Evolutionary conservation across 2,329 filamentous ascomycete genomes (phyloP), one percentile per base, ranked within the genome.

Genomic region (Davidsoniella neocaledoniae): DNA sequence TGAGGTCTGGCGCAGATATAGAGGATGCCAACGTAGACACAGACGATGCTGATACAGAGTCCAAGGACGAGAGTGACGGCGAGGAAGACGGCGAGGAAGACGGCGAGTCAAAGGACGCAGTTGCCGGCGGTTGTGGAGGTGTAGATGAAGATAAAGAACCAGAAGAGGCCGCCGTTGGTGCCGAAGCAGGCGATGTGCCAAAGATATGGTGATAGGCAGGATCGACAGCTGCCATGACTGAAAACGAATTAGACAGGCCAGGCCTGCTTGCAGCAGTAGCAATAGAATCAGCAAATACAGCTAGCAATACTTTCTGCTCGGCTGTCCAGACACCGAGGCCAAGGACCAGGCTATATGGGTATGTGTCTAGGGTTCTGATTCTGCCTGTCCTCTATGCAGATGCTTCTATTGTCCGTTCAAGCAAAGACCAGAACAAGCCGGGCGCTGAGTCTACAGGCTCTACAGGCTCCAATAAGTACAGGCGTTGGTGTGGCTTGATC

Each of bases 151-250:
- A 17, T 38, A 33, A 40, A 21, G 40, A 39, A 37, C n/a, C 4
- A 16, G 37, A 42, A 17, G 43, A 46, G 41, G 36, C 40, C 5
- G 44, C 21, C 17, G 36, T 36, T 21, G 44, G 16, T 17, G n/a
- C 16, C 26, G 26, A 16, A 29, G 33, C 41, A 26, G 25, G 17
- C 2, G 46, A n/a, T 41, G 25, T 17, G 40, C 40, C 50, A 43
- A 52, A 52, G 36, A 48, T 45, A 41, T 52, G 45, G 42, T 52
- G 50, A 47, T 52, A 52, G 19, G 50, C 41, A 25, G 42, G 50
- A 52, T 52, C 50, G 36, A 21, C 50, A 43, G 41, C 46, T 26
- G 48, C 41, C 50, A 52, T 52, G 37, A 23, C 26, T 50, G 36
- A 29, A 38, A 46, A 46, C 38, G 7, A 42, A 12, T 9, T 33